Percentiles rank a stretch among this genome's conserved stretches.
Conservation (phyloP, 192 early-diverging fungal species). For the Coemansia sp. region DNA sequence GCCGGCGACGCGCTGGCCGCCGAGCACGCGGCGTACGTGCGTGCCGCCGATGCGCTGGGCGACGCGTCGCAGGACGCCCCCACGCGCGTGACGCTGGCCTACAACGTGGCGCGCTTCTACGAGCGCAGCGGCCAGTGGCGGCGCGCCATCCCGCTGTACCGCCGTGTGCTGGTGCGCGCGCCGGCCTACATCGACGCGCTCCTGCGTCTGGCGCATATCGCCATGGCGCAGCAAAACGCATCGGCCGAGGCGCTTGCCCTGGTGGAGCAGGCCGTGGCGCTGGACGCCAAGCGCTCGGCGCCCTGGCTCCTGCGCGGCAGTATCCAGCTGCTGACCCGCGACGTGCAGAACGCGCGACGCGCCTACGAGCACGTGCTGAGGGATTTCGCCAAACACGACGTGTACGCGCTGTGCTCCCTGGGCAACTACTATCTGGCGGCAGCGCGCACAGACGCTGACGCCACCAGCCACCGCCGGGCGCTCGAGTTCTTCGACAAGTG, state of each 20-base stretch:
- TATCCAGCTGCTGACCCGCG: conserved; percentile 59
- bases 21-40: conserved; percentile 13
- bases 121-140: conserved; percentile 56
- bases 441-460: conserved; percentile 46
- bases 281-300: conserved; percentile 59
- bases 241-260: conserved; percentile 59
- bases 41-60: conserved; percentile 8
- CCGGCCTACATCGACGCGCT: conserved; percentile 78
- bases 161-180: conserved; percentile 57
- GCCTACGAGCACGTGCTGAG: conserved; percentile 76
- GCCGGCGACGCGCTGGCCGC: conserved; percentile 36
- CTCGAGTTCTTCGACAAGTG: conserved; percentile 80
- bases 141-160: conserved; percentile 67
- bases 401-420: conserved; percentile 73
- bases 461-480: conserved; percentile 59
- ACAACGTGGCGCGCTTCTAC: conserved; percentile 75
- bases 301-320: conserved; percentile 74
- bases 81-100: conserved; percentile 58
- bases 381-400: conserved; percentile 72
- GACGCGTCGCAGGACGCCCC: conserved; percentile 1
- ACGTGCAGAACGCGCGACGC: conserved; percentile 66
- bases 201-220: conserved; percentile 74
- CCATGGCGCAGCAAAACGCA: conserved; percentile 50
- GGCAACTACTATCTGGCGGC: conserved; percentile 78
- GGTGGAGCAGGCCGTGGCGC: conserved; percentile 61